Conservation (phyloP, 1,284 basidiomycete species). For the Ustilago tritici region DNA sequence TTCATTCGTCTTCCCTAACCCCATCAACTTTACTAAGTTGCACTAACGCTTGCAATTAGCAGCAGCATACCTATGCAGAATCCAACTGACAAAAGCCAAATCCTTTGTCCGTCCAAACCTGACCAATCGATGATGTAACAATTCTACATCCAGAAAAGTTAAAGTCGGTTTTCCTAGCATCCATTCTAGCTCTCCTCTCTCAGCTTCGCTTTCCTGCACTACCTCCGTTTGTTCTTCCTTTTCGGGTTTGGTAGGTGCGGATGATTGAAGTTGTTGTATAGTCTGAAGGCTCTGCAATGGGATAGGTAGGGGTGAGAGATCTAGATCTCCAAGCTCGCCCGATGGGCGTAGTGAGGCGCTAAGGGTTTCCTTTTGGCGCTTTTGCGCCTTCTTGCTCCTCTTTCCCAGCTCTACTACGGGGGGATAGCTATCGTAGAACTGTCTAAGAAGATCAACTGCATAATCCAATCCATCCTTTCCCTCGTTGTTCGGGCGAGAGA, state of each 20-base stretch:
- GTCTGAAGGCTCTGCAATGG: constrained; percentile 15
- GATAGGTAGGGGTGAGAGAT: constrained; percentile 28
- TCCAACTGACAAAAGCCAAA: constrained; percentile 33
- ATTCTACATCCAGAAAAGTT: constrained; percentile 53
- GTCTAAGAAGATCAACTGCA: constrained; percentile 7
- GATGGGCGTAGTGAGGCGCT: not conserved
- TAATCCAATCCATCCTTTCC: constrained; percentile 12
- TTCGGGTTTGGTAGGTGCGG: not conserved
- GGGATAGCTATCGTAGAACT: constrained; percentile 32
- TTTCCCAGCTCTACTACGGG: constrained; percentile 1
- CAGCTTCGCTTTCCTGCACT: constrained; percentile 1
- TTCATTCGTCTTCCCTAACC: not conserved
- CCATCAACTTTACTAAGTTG: no score
- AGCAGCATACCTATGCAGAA: constrained; percentile 26
- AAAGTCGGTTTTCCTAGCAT: constrained; percentile 28
- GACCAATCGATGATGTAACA: constrained; percentile 61
- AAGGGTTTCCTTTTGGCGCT: not conserved
- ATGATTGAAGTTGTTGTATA: constrained; percentile 6
- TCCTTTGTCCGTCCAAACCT: constrained; percentile 25
- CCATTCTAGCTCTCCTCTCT: not conserved
- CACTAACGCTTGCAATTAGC: not conserved
- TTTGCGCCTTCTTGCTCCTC: constrained; percentile 4
- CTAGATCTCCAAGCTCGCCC: not conserved
- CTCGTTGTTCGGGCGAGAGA: not conserved
- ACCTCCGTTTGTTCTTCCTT: not conserved